These are phyloP conservation scores for Hevea brasiliensis DNA, from an alignment of 345 rosid species.

Conservation along the genomic window DNA sequence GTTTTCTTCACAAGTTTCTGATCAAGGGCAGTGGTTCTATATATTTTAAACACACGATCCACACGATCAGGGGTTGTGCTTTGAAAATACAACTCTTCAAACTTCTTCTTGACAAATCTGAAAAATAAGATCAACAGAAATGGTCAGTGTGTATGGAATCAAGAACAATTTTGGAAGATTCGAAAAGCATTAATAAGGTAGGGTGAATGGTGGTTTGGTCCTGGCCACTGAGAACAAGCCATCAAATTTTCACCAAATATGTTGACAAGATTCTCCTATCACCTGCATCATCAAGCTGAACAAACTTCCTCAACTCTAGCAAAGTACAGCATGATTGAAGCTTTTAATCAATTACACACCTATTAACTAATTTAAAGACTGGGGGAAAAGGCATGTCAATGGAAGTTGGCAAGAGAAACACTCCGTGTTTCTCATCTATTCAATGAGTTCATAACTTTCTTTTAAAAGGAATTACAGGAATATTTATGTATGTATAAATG, in stretches of 20 bases:
- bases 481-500: constrained; percentile 8
- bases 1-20: constrained; percentile 99
- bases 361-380: not conserved
- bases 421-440: not conserved
- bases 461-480: not conserved
- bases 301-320: not conserved
- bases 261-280: not conserved
- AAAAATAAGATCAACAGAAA: constrained; percentile 1
- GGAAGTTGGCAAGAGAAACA: not conserved
- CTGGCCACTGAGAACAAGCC: not conserved
- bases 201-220: not conserved
- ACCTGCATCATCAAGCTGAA: not conserved
- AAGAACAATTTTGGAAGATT: not conserved
- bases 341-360: not conserved
- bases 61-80: constrained; percentile 80
- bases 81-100: constrained; percentile 87
- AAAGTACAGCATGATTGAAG: not conserved
- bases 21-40: constrained; percentile 90
- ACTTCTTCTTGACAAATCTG: constrained; percentile 96
- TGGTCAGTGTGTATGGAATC: not conserved
- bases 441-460: not conserved
- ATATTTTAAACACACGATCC: constrained; percentile 92
- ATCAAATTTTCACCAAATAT: not conserved
- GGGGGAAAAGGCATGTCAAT: not conserved
- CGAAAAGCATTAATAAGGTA: no score